Evolutionary conservation across 495 filamentous ascomycete species (phyloP).

Genomic region (Penicillium maclennaniae): DNA sequence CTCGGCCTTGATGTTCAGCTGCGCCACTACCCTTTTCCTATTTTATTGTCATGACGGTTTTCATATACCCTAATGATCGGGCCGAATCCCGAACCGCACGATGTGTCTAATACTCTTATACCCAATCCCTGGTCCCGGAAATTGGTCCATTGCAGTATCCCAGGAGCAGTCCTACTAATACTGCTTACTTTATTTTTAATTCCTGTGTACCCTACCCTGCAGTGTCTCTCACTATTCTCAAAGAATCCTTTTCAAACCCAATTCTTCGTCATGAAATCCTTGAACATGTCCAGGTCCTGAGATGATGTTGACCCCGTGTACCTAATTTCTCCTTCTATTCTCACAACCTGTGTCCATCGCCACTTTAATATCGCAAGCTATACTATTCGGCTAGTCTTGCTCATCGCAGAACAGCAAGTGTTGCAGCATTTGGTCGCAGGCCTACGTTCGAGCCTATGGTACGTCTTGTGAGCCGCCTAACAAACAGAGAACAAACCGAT

Average conservation of each 20-base stretch:
- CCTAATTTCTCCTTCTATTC: not conserved
- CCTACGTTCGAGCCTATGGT: not conserved
- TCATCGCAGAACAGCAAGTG: not conserved
- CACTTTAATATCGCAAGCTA: not conserved
- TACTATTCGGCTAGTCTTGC: not conserved
- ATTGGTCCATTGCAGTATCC: constrained; percentile 3
- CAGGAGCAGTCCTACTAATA: not conserved
- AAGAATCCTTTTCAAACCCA: not conserved
- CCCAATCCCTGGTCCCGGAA: constrained; percentile 8
- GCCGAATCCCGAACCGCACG: constrained; percentile 11
- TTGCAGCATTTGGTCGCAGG: no score
- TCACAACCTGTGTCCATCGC: constrained; percentile 1
- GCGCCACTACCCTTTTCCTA: not conserved
- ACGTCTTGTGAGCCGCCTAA: not conserved
- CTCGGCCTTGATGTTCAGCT: not conserved
- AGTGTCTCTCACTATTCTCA: not conserved
- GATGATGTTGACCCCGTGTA: constrained; percentile 3
- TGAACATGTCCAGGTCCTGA: not conserved
- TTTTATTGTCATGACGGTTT: constrained; percentile 15
- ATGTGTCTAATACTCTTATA: constrained; percentile 25
- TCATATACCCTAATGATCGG: constrained; percentile 28
- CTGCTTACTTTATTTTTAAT: constrained; percentile 3
- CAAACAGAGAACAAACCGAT: not conserved
- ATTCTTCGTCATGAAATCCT: constrained; percentile 2
- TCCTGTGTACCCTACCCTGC: not conserved